These are phyloP conservation scores for Leccinum subgranulosum DNA, from an alignment of 768 basidiomycete genomes.

Conservation along the genomic window DNA sequence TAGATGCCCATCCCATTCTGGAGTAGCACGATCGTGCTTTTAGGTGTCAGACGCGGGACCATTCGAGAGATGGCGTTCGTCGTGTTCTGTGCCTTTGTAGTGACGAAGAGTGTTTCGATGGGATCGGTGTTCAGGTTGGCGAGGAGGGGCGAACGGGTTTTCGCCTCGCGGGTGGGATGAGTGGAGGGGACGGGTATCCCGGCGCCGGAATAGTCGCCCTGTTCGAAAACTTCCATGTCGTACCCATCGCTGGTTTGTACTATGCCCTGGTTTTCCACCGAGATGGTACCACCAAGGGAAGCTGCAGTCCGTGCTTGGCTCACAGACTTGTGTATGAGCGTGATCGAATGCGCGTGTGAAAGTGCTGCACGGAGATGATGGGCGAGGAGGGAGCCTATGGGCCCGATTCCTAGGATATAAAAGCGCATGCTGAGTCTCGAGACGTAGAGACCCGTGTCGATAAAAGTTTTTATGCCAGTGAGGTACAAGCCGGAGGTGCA, in stretches of 20 bases:
- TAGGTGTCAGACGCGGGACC: slow-evolving; percentile 55
- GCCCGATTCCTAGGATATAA: slow-evolving; percentile 76
- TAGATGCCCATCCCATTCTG: slow-evolving; percentile 95
- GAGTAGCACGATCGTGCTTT: slow-evolving; percentile 85
- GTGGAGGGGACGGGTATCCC: slow-evolving; percentile 17
- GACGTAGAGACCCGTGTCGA: not conserved
- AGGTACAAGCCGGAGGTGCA: not conserved
- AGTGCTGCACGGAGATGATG: slow-evolving; percentile 70
- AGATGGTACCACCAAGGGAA: slow-evolving; percentile 36
- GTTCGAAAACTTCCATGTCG: slow-evolving; percentile 47
- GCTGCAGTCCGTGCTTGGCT: slow-evolving; percentile 36
- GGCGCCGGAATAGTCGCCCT: slow-evolving; percentile 19
- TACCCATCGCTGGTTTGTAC: slow-evolving; percentile 43
- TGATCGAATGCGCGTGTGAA: slow-evolving; percentile 49
- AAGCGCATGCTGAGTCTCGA: slow-evolving; percentile 46
- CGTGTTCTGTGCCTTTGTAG: slow-evolving; percentile 74
- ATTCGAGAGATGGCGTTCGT: slow-evolving; percentile 55
- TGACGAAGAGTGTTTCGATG: slow-evolving; percentile 80
- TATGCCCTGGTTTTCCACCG: slow-evolving; percentile 50
- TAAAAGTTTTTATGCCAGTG: not conserved
- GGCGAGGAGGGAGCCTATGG: slow-evolving; percentile 80
- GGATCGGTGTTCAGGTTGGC: slow-evolving; percentile 18
- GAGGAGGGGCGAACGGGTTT: slow-evolving; percentile 12
- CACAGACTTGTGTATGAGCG: slow-evolving; percentile 63
- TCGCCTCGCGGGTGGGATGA: slow-evolving; percentile 10